Evolutionary conservation across 139 green algal genomes (phyloP).

Genomic region (Microglena sp.): DNA sequence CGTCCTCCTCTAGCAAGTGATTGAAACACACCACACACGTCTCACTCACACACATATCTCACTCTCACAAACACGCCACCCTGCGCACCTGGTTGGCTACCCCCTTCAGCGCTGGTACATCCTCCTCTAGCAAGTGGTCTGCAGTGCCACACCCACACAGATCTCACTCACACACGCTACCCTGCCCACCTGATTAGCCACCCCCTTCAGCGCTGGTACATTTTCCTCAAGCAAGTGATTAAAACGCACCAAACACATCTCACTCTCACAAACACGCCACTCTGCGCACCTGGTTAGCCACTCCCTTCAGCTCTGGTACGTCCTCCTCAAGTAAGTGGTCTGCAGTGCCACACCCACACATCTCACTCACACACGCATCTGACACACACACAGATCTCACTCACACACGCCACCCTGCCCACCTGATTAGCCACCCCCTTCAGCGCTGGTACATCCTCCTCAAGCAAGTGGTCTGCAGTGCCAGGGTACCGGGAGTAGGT

Average conservation of each 20-base stretch:
- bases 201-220: constrained; percentile 38
- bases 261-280: neutral
- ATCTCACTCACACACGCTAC: neutral
- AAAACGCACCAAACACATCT: too few relatives aligned
- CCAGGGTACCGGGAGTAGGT: constrained; percentile 19
- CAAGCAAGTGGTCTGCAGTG: constrained; percentile 17
- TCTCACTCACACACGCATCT: constrained; percentile 5
- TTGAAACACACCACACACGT: too few relatives aligned
- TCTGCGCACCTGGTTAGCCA: constrained; percentile 4
- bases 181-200: constrained; percentile 2
- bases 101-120: constrained; percentile 49
- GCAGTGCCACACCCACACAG: neutral
- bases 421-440: constrained; percentile 5
- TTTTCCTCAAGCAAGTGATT: constrained; percentile 56
- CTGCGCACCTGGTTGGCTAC: constrained; percentile 3
- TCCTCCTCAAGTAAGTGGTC: constrained; percentile 53
- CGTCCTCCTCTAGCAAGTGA: too few relatives aligned
- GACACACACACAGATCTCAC: neutral
- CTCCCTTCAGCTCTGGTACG: constrained; percentile 38
- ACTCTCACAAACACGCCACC: neutral
- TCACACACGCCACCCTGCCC: neutral
- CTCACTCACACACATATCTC: neutral
- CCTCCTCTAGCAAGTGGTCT: constrained; percentile 43
- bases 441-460: constrained; percentile 68
- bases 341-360: neutral